phyloP scores from a whole-genome alignment of 2,329 filamentous ascomycete genomes.

The Colletotrichum echinochloae region DNA sequence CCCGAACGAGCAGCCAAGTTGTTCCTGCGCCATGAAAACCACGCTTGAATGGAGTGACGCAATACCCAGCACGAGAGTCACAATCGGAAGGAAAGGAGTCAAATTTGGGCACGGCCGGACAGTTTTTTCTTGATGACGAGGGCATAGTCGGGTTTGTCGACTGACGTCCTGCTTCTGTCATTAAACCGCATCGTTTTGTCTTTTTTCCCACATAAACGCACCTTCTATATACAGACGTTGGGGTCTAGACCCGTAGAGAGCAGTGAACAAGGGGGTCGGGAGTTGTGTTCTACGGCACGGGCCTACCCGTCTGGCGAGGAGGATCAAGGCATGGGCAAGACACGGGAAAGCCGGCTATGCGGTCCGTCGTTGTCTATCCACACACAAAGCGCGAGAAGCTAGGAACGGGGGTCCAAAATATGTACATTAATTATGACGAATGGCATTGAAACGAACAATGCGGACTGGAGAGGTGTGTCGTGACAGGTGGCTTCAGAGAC shows the following conservation, averaged over 20 bases:
- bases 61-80: slow-evolving; percentile 40
- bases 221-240: slow-evolving; percentile 34
- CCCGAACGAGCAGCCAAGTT: slow-evolving; percentile 30
- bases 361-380: slow-evolving; percentile 5
- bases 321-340: background rate
- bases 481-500: background rate
- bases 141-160: slow-evolving; percentile 12
- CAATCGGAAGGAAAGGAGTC: slow-evolving; percentile 40
- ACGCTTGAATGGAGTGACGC: slow-evolving; percentile 41
- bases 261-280: background rate
- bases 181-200: slow-evolving; percentile 33
- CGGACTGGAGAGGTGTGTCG: background rate
- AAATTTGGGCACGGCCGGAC: slow-evolving; percentile 38
- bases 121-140: slow-evolving; percentile 38
- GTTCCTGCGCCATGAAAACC: slow-evolving; percentile 35
- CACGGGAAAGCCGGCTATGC: background rate
- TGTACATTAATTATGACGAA: slow-evolving; percentile 41
- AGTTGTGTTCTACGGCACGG: slow-evolving; percentile 3
- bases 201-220: slow-evolving; percentile 23
- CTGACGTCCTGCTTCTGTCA: slow-evolving; percentile 6
- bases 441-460: slow-evolving; percentile 24
- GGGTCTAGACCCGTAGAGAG: slow-evolving; percentile 3
- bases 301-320: background rate
- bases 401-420: slow-evolving; percentile 18
- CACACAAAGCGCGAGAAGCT: slow-evolving; percentile 4